phyloP scores from a whole-genome alignment of 2,329 filamentous ascomycete genomes.

The Pseudogymnoascus sp. region DNA sequence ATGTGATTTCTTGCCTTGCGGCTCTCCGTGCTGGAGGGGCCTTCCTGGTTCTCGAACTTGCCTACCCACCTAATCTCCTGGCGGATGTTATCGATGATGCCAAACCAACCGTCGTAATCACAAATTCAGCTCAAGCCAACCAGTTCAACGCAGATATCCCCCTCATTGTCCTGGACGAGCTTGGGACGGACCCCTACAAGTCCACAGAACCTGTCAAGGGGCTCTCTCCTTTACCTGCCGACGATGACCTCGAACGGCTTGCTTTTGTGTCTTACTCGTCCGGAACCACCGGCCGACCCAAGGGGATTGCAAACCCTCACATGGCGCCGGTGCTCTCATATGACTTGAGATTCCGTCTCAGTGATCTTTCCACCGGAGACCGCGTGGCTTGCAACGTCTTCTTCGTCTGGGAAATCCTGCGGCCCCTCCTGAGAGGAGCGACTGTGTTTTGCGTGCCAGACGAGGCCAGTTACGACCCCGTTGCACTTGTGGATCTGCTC shows the following conservation, averaged over 20 bases:
- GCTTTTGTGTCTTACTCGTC: conserved; percentile 63
- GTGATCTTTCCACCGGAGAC: conserved; percentile 62
- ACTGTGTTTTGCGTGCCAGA: conserved; percentile 70
- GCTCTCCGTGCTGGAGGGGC: conserved; percentile 71
- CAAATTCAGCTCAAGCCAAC: conserved; percentile 52
- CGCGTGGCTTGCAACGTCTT: conserved; percentile 83
- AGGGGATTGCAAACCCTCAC: conserved; percentile 66
- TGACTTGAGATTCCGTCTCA: conserved; percentile 60
- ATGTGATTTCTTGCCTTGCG: conserved; percentile 70
- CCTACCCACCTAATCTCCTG: conserved; percentile 65
- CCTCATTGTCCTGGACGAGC: conserved; percentile 54
- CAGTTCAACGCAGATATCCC: conserved; percentile 57
- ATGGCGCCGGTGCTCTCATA: conserved; percentile 67
- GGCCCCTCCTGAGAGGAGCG: conserved; percentile 66
- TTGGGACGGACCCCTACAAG: conserved; percentile 26
- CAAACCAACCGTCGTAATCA: conserved; percentile 61
- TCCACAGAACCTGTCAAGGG: conserved; percentile 30
- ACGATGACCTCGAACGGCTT: conserved; percentile 63
- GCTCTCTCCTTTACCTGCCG: conserved; percentile 43
- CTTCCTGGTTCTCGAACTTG: conserved; percentile 71
- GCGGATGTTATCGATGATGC: conserved; percentile 72
- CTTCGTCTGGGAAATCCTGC: conserved; percentile 78
- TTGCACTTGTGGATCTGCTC: conserved; percentile 63
- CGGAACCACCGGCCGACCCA: conserved; percentile 43
- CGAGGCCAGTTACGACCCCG: conserved; percentile 68